Evolutionary conservation across 2,329 filamentous ascomycete genomes (phyloP).

Genomic region (Thyridium curvatum): DNA sequence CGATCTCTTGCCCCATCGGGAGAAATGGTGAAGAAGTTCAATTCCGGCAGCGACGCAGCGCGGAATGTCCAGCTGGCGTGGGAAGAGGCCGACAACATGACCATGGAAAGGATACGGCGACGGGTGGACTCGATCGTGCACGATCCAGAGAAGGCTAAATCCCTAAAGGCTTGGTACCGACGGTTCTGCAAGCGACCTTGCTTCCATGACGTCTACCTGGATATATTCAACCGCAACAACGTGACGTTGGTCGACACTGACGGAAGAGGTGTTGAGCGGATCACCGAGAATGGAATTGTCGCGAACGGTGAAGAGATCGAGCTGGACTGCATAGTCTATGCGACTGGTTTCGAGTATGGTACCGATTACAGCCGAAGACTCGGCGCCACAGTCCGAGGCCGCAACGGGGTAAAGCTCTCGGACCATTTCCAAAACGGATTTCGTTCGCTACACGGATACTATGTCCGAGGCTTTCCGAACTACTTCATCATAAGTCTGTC

Average conservation of each 20-base stretch:
- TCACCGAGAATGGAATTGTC: slow-evolving; percentile 31
- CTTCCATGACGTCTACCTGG: slow-evolving; percentile 43
- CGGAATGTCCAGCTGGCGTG: slow-evolving; percentile 7
- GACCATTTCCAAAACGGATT: too few species aligned
- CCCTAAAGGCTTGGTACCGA: slow-evolving; percentile 43
- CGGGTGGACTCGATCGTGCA: slow-evolving; percentile 32
- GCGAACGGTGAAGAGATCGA: slow-evolving; percentile 30
- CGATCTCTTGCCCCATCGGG: too few species aligned
- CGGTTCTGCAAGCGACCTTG: slow-evolving; percentile 45
- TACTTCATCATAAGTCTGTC: too few species aligned
- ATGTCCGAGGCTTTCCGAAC: too few species aligned
- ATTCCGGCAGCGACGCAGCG: slow-evolving; percentile 26
- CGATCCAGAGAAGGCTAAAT: slow-evolving; percentile 30
- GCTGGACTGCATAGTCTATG: too few species aligned
- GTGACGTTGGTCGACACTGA: slow-evolving; percentile 44
- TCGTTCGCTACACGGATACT: too few species aligned
- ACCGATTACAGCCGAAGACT: too few species aligned
- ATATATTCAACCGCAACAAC: slow-evolving; percentile 39
- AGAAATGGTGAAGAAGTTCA: background rate
- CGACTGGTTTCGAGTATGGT: too few species aligned
- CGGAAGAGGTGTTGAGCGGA: slow-evolving; percentile 30
- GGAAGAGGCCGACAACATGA: background rate
- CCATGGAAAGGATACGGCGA: slow-evolving; percentile 27
- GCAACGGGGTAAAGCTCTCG: too few species aligned
- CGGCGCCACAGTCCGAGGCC: too few species aligned